A percentile compares a stretch with the other conserved stretches of the same genome.
These are phyloP conservation scores for Monosporascus ibericus DNA, from an alignment of 2,329 filamentous ascomycete genomes.

Conservation along the genomic window DNA sequence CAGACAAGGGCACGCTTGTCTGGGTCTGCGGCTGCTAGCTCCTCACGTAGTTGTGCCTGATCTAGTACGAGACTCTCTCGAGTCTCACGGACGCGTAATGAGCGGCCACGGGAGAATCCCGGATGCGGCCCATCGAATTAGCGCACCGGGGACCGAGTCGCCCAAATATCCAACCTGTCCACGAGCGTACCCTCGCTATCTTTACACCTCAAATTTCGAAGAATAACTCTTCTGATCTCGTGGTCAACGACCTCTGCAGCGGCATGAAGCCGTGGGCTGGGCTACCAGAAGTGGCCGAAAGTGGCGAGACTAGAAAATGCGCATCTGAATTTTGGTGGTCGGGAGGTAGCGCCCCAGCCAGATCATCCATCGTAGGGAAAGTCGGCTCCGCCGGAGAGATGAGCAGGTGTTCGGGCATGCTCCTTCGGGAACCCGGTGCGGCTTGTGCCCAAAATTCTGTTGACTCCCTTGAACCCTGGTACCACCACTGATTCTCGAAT, in stretches of 20 bases:
- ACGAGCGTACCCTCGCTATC: background rate
- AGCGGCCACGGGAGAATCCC: too few relatives aligned
- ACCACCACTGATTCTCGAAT: constrained; percentile 54
- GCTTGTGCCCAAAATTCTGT: constrained; percentile 8
- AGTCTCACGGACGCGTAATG: too few relatives aligned
- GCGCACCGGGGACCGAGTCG: too few relatives aligned
- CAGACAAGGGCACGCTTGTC: too few relatives aligned
- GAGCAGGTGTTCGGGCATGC: background rate
- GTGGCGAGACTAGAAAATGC: background rate
- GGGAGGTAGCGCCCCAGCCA: background rate
- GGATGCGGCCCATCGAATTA: too few relatives aligned
- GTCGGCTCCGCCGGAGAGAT: background rate
- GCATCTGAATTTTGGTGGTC: background rate
- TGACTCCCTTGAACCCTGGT: constrained; percentile 35
- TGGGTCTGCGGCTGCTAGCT: too few relatives aligned
- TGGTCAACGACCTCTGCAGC: background rate
- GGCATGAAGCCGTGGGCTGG: background rate
- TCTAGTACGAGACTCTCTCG: too few relatives aligned
- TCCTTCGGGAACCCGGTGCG: background rate
- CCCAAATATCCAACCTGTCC: background rate
- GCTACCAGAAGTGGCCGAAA: background rate
- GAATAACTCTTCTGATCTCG: background rate
- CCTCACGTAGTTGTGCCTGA: too few relatives aligned
- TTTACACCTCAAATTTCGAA: background rate
- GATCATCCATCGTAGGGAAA: background rate